phyloP scores from a whole-genome alignment of 2,329 filamentous ascomycete genomes.

The Didymosphaeria variabile region DNA sequence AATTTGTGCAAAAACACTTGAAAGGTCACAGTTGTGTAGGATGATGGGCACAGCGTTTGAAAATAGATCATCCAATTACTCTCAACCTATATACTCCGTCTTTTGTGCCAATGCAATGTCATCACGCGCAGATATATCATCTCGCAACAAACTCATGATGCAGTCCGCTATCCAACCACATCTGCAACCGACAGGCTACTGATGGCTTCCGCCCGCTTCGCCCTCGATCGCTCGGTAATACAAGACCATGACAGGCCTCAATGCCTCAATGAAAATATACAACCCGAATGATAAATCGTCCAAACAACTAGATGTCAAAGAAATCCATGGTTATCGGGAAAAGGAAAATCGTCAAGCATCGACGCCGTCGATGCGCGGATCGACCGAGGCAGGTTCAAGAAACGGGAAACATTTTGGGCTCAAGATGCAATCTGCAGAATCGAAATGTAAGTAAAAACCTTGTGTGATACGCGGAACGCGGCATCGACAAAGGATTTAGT shows the following conservation, averaged over 20 bases:
- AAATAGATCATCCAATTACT: neutral
- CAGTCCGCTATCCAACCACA: slow-evolving; percentile 1
- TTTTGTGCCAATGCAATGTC: slow-evolving; percentile 3
- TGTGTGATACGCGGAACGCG: slow-evolving; percentile 7
- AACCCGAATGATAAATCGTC: neutral
- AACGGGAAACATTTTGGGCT: slow-evolving; percentile 11
- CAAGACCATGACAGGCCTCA: slow-evolving; percentile 1
- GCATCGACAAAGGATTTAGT: slow-evolving; percentile 27
- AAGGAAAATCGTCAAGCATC: slow-evolving; percentile 21
- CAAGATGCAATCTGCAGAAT: slow-evolving; percentile 21
- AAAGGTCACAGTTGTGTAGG: neutral
- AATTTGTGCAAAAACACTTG: neutral
- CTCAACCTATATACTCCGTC: neutral
- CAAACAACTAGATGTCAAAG: neutral
- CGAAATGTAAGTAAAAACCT: slow-evolving; percentile 21
- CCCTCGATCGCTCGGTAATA: slow-evolving; percentile 9
- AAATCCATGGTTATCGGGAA: neutral
- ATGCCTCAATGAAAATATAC: slow-evolving; percentile 4
- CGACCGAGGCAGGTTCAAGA: slow-evolving; percentile 9
- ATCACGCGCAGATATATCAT: neutral
- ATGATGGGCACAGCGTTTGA: neutral
- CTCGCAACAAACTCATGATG: neutral
- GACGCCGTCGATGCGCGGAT: slow-evolving; percentile 15
- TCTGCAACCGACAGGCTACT: neutral
- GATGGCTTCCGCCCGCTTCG: neutral